Percentiles rank a stretch among this genome's conserved stretches.
Evolutionary conservation across 805 yeast species (phyloP).

Genomic region (Nakazawaea holstii): DNA sequence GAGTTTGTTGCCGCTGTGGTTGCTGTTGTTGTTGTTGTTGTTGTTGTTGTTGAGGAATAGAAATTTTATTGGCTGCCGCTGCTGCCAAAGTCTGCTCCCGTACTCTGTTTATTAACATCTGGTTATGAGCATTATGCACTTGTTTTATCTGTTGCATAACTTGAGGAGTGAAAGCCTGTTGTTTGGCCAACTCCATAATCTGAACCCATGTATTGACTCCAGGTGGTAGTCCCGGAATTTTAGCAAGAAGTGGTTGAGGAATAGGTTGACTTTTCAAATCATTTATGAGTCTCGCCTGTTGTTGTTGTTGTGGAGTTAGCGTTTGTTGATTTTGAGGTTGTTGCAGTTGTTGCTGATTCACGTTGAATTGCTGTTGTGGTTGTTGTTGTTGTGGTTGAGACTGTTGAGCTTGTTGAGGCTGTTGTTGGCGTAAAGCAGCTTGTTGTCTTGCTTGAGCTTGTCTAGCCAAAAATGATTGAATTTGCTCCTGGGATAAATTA

Average conservation of each 20-base stretch:
- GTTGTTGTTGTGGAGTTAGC: conserved; percentile 12
- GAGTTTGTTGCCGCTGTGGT: conserved; percentile 19
- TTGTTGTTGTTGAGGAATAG: conserved; percentile 19
- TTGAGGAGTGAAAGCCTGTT: conserved; percentile 52
- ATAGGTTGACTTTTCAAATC: conserved; percentile 63
- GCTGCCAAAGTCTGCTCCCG: conserved; percentile 27
- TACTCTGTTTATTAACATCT: conserved; percentile 34
- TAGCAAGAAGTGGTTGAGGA: conserved; percentile 59
- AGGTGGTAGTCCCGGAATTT: conserved; percentile 73
- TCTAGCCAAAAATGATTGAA: conserved; percentile 10
- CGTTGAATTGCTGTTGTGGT: conserved; percentile 13
- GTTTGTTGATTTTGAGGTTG: conserved; percentile 8
- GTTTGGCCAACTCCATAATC: conserved; percentile 57
- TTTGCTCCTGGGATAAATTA: conserved; percentile 14
- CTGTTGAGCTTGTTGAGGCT: conserved; percentile 21
- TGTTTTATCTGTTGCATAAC: conserved; percentile 57
- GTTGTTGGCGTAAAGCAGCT: conserved; percentile 16
- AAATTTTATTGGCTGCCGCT: conserved; percentile 14
- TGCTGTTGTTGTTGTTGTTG: conserved; percentile 20
- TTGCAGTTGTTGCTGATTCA: conserved; percentile 7
- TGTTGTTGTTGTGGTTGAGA: conserved; percentile 23
- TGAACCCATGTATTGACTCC: conserved; percentile 79
- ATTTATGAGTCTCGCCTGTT: conserved; percentile 15
- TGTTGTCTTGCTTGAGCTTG: conserved; percentile 13
- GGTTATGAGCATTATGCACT: conserved; percentile 63